phyloP scores from a whole-genome alignment of 768 basidiomycete genomes.

The Lactarius quietus region DNA sequence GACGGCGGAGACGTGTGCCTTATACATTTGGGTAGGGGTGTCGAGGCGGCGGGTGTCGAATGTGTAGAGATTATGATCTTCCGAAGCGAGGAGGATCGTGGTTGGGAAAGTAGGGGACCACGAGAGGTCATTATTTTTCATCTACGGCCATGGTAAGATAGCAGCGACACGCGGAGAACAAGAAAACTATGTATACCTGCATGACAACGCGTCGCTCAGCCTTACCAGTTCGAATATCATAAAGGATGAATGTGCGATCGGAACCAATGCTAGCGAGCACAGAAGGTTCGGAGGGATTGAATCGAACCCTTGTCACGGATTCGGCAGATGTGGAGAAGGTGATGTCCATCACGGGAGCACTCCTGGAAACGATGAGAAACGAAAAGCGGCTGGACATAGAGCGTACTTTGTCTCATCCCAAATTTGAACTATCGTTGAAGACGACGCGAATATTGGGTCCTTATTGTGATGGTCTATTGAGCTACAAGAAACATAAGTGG shows the following conservation, averaged over 20 bases:
- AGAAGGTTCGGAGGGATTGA: conserved; percentile 92
- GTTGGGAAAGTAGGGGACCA: conserved; percentile 99
- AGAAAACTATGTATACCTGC: conserved; percentile 51
- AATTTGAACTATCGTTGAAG: conserved; percentile 88
- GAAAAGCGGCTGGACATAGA: background rate
- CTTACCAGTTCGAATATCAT: conserved; percentile 95
- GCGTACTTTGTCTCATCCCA: conserved; percentile 97
- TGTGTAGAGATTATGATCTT: conserved; percentile 98
- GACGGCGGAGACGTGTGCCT: conserved; percentile 94
- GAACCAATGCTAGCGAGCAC: conserved; percentile 94
- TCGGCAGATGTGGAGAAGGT: conserved; percentile 86
- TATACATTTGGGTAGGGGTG: conserved; percentile 88
- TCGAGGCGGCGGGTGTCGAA: conserved; percentile 89
- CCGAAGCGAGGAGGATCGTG: conserved; percentile 87
- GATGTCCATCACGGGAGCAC: conserved; percentile 79
- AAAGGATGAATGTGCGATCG: conserved; percentile 92
- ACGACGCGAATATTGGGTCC: conserved; percentile 90
- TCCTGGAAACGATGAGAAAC: conserved; percentile 43
- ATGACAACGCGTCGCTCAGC: conserved; percentile 89
- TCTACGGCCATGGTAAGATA: conserved; percentile 39
- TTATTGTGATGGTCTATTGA: conserved; percentile 92
- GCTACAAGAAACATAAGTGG: conserved; percentile 39
- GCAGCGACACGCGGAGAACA: background rate
- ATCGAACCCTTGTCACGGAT: conserved; percentile 82
- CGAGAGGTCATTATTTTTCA: conserved; percentile 84